Base-by-base conservation (phyloP, 768 basidiomycete species). In the Podaxis mareebaensis region DNA sequence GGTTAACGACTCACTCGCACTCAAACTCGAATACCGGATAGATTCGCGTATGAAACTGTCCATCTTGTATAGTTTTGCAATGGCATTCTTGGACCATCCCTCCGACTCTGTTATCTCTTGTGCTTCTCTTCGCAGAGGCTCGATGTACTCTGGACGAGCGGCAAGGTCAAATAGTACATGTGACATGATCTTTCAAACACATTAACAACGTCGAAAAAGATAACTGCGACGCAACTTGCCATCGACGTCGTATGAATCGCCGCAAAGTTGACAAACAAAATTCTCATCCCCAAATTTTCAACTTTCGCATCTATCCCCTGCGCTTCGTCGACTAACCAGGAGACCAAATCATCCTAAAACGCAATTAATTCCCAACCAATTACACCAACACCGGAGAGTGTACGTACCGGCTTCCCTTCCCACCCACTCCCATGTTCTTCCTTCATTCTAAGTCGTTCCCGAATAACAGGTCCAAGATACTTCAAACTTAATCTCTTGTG, bases 1-100 rank as follows among this genome's bases (percentile, higher is more conserved):
- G 22, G 10, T 60, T 61, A 11, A 70, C 44, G 42, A 57, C 58
- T 46, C 38, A 63, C 55, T 36, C 15, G 26, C 61, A 30, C 42
- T 46, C 20, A 67, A 13, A 7, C 64, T 62, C 11, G 51, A 36
- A 12, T 44, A 40, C 33, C 67, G 8, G 51, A 53, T 39, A 8
- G 75, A 75, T 59, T 81, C 81, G 53, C 75, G 74, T 22, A 81
- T 60, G 66, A 82, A 80, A 58, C 79, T 82, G 60, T 80, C 80
- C 17, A 81, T 52, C 65, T 78, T 77, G 64, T 72, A 69, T 69
- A 82, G 73, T 54, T 77, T 75, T n/a, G 66, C 67, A 44, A 80
- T 66, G 1, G 73, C 66, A 15, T 68, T 65, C 55, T 77, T 76
- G 0, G 69, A 67, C 71, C 75, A 79, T 48, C 72, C 78, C 22